Percentiles rank a stretch among this genome's conserved stretches.
Evolutionary conservation across 768 basidiomycete genomes (phyloP).

Genomic region (Tremella yokohamensis): DNA sequence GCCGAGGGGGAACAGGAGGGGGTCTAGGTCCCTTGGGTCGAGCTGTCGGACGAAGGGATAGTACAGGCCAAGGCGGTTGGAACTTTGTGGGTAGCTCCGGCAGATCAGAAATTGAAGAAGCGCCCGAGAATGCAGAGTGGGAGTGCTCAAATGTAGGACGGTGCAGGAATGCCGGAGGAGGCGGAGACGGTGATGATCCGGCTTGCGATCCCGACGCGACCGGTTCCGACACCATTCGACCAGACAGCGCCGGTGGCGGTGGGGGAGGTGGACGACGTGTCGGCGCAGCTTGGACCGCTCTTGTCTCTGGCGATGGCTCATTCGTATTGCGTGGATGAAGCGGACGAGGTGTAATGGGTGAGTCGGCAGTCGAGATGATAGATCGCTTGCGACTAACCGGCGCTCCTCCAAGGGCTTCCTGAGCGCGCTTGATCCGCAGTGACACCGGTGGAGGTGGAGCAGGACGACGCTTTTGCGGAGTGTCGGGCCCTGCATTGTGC

Average conservation of each 20-base stretch:
- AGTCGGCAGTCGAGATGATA: constrained; percentile 26
- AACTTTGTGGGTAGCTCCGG: constrained; percentile 7
- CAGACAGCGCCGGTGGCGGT: constrained; percentile 11
- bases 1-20: constrained; percentile 26
- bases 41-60: neutral
- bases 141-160: constrained; percentile 10
- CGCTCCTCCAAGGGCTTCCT: neutral
- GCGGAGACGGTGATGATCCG: constrained; percentile 14
- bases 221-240: neutral
- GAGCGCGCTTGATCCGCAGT: neutral
- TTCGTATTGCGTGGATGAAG: constrained; percentile 1
- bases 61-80: constrained; percentile 1
- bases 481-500: neutral
- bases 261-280: constrained; percentile 32
- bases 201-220: constrained; percentile 4
- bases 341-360: constrained; percentile 29
- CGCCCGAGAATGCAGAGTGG: constrained; percentile 12
- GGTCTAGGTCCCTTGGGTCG: constrained; percentile 36
- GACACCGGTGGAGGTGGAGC: constrained; percentile 22
- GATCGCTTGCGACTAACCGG: constrained; percentile 17
- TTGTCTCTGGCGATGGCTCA: neutral
- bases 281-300: constrained; percentile 15
- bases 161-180: constrained; percentile 13
- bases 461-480: constrained; percentile 7
- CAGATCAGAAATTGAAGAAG: constrained; percentile 21